Base-by-base conservation (phyloP, 129 eudicot species). In the Helianthus tuberosus region DNA sequence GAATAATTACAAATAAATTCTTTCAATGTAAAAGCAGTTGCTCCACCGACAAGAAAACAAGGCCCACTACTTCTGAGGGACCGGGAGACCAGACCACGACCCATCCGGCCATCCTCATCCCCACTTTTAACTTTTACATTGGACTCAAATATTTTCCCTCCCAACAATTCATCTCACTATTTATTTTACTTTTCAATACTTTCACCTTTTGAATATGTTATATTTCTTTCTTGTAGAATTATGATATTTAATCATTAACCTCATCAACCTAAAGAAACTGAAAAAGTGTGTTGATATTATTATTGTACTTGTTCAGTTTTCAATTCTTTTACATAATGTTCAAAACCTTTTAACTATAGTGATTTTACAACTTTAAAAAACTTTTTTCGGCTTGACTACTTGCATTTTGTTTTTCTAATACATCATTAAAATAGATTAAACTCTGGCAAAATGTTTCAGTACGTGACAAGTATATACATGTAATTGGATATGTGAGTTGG, bases 51-150 rank as follows among this genome's bases (percentile, higher is more conserved):
- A 27, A 25, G 64, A 61, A 61, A 61, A 61, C 44, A 61, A 29
- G 66, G 66, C 36, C 66, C 46, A 61, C 66, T 61, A 61, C 66
- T 61, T 61, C 46, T 61, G 2, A 32, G 66, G 66, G 66, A 61
- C 23, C 13, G 66, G 17, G 46, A 61, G 46, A 61, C 66, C 66
- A 13, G 66, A 61, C 46, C 36, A 11, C 11, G 66, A 61, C 66
- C 44, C 66, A 32, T 29, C 44, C 5, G 35, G 44, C 43, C 66
- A 32, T 12, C 66, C 20, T 32, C 39, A 29, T 61, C 66, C 64
- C 46, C 46, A 32, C 16, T 32, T 29, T 32, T 61, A 61, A 61
- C 66, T 32, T 61, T 61, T 13, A 61, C 43, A 29, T 32, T 29
- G 15, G 7, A 25, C 12, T 59, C 41, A 59, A 59, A 32, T 29